Evolutionary conservation across 768 basidiomycete genomes (phyloP).

Genomic region (Mycena olivaceomarginata): DNA sequence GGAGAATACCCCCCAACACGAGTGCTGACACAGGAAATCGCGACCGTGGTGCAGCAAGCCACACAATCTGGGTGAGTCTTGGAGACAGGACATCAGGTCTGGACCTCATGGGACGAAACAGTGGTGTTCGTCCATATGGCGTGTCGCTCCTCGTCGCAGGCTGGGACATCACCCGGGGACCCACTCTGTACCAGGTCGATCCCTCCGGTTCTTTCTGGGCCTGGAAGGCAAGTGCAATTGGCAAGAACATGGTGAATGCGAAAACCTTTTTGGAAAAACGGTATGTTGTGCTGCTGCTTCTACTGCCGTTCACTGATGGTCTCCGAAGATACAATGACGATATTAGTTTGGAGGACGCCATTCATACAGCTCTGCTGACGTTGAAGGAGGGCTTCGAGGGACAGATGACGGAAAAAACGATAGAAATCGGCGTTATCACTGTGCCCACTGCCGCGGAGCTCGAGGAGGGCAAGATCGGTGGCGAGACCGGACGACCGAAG

Average conservation of each 20-base stretch:
- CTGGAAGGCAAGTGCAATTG: slow-evolving; percentile 99
- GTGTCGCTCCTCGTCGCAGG: slow-evolving; percentile 98
- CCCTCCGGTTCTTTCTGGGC: slow-evolving; percentile 99
- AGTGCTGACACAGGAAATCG: slow-evolving; percentile 97
- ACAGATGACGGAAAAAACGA: slow-evolving; percentile 99
- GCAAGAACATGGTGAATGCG: slow-evolving; percentile 99
- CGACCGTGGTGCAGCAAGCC: slow-evolving; percentile 98
- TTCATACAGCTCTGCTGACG: slow-evolving; percentile 98
- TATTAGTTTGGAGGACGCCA: slow-evolving; percentile 98
- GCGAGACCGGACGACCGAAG: slow-evolving; percentile 80
- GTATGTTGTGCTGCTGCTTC: slow-evolving; percentile 64
- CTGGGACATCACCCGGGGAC: slow-evolving; percentile 96
- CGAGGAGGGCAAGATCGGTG: slow-evolving; percentile 83
- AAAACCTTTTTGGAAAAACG: slow-evolving; percentile 99
- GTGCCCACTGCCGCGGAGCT: slow-evolving; percentile 85
- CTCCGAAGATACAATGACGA: slow-evolving; percentile 95
- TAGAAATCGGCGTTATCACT: slow-evolving; percentile 98
- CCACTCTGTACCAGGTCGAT: slow-evolving; percentile 98
- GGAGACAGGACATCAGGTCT: slow-evolving; percentile 43
- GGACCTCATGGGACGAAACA: slow-evolving; percentile 62
- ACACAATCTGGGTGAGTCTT: slow-evolving; percentile 94
- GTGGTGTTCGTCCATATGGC: slow-evolving; percentile 99
- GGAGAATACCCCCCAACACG: slow-evolving; percentile 98
- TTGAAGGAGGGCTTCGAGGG: slow-evolving; percentile 99
- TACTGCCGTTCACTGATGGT: slow-evolving; percentile 45